phyloP scores from a whole-genome alignment of 2,329 filamentous ascomycete species.

The Passalora sequoiae region DNA sequence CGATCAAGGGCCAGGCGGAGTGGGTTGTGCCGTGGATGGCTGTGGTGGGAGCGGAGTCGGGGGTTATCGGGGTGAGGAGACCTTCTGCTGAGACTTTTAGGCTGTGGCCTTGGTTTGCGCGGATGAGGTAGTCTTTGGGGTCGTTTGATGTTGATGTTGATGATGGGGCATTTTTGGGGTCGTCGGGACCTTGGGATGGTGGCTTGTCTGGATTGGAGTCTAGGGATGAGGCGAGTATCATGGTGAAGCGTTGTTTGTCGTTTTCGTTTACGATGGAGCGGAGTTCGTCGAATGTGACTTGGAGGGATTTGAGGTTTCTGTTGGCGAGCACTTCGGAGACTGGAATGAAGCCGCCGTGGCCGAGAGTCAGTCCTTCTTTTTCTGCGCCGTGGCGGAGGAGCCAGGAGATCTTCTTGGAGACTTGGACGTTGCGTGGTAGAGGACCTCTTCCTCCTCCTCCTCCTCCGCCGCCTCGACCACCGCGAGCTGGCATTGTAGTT shows the following conservation, averaged over 20 bases:
- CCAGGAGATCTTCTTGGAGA: conserved; percentile 38
- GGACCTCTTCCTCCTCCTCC: conserved; percentile 15
- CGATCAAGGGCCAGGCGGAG: conserved; percentile 68
- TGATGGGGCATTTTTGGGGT: conserved; percentile 18
- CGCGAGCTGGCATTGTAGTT: conserved; percentile 5
- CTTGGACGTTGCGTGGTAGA: conserved; percentile 27
- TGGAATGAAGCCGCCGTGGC: conserved; percentile 56
- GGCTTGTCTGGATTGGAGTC: conserved; percentile 11
- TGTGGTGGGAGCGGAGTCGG: conserved; percentile 25
- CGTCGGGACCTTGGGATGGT: conserved; percentile 29
- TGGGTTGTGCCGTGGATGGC: conserved; percentile 90
- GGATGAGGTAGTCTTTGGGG: conserved; percentile 72
- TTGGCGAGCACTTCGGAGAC: conserved; percentile 56
- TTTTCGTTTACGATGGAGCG: conserved; percentile 63
- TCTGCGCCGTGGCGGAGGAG: conserved; percentile 59
- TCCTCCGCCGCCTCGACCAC: conserved; percentile 10
- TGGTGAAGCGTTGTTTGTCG: conserved; percentile 85
- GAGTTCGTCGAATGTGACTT: conserved; percentile 72
- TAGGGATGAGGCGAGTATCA: conserved; percentile 52
- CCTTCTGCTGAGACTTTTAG: conserved; percentile 68
- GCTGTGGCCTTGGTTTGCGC: conserved; percentile 91
- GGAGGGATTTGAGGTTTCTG: conserved; percentile 59
- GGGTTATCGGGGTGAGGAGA: conserved; percentile 63
- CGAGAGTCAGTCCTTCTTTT: conserved; percentile 55
- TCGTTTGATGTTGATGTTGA: conserved; percentile 42